Evolutionary conservation across 331 rosid genomes (phyloP), one percentile per base, ranked within the genome.

Genomic region (Malus hybrid): DNA sequence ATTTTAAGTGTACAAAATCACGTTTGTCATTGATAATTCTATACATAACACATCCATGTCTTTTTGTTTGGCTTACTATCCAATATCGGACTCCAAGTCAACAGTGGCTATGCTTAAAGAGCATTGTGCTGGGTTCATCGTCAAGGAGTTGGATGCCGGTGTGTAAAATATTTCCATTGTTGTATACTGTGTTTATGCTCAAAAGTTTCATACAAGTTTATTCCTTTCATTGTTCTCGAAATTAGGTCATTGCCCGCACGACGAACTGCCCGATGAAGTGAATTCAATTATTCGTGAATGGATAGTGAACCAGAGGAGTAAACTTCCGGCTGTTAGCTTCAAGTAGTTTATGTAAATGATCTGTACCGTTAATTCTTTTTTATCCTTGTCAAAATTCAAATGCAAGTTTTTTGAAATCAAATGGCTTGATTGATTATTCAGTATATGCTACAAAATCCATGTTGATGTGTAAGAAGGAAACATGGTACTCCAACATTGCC

Each of bases 211-310:
- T 62, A 28, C 6, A 65, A 22, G 50, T 65, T 16, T 1, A 66
- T 59, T 10, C 34, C 64, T 39, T 61, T 56, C 48, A 10, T 54
- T 75, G 31, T 33, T 34, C 11, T 71, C 67, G 64, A 28, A 67
- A 65, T 76, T 33, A 93, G 98, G 98, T 27, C 97, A 93, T 82
- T 93, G 97, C 67, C 97, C 98, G 16, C 98, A 93, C 3, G 98
- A 93, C 28, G 96, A 93, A 82, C 81, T 86, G 72, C 97, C 98
- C 15, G 86, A 87, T 48, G 82, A 75, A 69, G 97, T 91, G 79
- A 93, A 93, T 77, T 44, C 82, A 13, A 81, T 89, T 15, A 77
- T 91, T 11, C 46, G 83, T 61, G 86, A 81, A 78, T 93, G 98
- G 98, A 73, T 89, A 71, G 54, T 69, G 33, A 39, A 69, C 4